Base-by-base conservation (phyloP, 768 basidiomycete species). In the Phylloporus rhodoxanthus region DNA sequence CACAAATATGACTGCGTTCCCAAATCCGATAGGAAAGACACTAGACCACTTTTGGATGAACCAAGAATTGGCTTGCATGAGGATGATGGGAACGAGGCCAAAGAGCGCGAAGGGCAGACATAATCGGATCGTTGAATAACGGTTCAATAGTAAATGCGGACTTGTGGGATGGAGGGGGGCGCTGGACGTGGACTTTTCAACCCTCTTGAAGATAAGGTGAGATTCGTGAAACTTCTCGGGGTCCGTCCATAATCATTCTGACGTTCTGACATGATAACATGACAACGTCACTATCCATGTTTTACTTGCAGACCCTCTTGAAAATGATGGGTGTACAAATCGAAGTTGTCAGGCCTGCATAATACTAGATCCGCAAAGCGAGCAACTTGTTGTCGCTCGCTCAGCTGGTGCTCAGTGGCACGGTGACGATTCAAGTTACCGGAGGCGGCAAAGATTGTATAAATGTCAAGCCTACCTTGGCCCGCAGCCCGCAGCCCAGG, bases 21-120 rank as follows among this genome's bases (percentile, higher is more conserved):
- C 57, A 36, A 52, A 52, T 7, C 52, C 56, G 7, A 61, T 36
- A 6, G 59, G 59, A 21, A 60, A 47, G 28, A 56, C 28, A 29
- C 28, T 29, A 11, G 11, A 29, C 28, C 28, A 29, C 28, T 29
- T 29, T 29, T 29, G 28, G 28, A 29, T 11, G 10, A 29, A 29
- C 28, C 9, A 10, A 11, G 28, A 29, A 29, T 29, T 29, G 28
- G 9, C 28, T 29, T 29, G 28, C 28, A 29, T 10, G 10, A 29
- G 11, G 28, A 29, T 29, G 28, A 29, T 29, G 28, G 28, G 28
- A 29, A 29, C 10, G 28, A 29, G 28, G 9, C 28, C 28, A 29
- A 29, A 29, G 28, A 29, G 10, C 13, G 39, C 23, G 4, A 41
- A 3, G 13, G 39, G 1, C n/a, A 23, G 39, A 21, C 39, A 40